phyloP scores from a whole-genome alignment of 2,329 filamentous ascomycete species.

The Apiospora saccharicola region DNA sequence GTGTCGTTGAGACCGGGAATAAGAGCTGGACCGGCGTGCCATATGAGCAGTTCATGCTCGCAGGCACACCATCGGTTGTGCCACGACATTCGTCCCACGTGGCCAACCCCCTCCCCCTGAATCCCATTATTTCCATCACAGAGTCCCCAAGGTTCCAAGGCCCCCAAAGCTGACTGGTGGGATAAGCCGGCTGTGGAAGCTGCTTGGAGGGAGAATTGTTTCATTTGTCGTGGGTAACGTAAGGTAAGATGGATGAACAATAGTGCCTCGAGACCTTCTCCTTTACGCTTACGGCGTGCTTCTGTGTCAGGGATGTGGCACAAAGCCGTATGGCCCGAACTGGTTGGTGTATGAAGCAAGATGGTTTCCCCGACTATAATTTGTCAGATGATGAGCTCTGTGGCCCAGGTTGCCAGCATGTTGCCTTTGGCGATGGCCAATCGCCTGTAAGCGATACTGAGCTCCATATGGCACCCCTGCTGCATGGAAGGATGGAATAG shows the following conservation, averaged over 20 bases:
- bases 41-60: constrained; percentile 19
- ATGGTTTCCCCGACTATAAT: background rate
- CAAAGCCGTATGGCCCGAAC: constrained; percentile 14
- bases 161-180: background rate
- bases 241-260: background rate
- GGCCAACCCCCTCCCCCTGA: background rate
- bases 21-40: background rate
- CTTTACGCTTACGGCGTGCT: background rate
- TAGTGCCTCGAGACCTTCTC: background rate
- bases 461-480: background rate
- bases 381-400: constrained; percentile 7
- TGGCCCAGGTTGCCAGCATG: background rate
- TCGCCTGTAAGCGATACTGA: background rate
- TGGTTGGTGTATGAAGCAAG: background rate
- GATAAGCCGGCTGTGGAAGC: background rate
- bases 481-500: background rate
- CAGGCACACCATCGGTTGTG: constrained; percentile 5
- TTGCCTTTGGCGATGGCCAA: background rate
- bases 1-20: background rate
- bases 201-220: background rate
- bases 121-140: background rate
- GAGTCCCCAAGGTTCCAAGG: background rate
- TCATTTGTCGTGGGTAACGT: background rate
- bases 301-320: background rate
- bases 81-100: constrained; percentile 11